A percentile compares a stretch with the other conserved stretches of the same genome.
Conservation (phyloP, 2,329 filamentous ascomycete species). For the Cytospora mali region DNA sequence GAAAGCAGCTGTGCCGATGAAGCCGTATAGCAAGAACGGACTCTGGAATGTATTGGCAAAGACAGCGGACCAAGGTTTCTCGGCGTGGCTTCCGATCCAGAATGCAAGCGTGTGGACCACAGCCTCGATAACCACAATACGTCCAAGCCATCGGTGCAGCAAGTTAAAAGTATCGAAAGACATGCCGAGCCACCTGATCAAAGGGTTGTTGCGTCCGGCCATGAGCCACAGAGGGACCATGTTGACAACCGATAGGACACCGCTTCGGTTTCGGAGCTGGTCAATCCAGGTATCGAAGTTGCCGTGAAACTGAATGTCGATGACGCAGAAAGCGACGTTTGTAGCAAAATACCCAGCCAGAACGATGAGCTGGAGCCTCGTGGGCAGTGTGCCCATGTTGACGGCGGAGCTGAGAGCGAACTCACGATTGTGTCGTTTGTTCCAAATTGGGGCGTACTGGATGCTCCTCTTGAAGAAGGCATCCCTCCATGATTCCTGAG, state of each 20-base stretch:
- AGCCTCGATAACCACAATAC: constrained; percentile 72
- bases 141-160: constrained; percentile 78
- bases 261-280: constrained; percentile 68
- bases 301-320: constrained; percentile 62
- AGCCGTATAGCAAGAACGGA: constrained; percentile 61
- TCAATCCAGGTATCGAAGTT: constrained; percentile 47
- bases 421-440: constrained; percentile 76
- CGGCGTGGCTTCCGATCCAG: constrained; percentile 46
- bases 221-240: constrained; percentile 77
- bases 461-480: constrained; percentile 70
- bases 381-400: constrained; percentile 72
- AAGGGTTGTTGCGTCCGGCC: constrained; percentile 76
- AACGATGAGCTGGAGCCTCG: constrained; percentile 74
- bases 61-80: constrained; percentile 52
- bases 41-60: constrained; percentile 41
- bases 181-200: constrained; percentile 71
- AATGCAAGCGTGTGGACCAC: constrained; percentile 67
- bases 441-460: constrained; percentile 70
- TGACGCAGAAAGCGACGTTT: constrained; percentile 77
- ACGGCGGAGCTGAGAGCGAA: constrained; percentile 62
- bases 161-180: constrained; percentile 85
- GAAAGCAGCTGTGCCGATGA: constrained; percentile 64
- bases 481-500: constrained; percentile 53
- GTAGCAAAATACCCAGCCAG: constrained; percentile 68
- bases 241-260: constrained; percentile 72